A percentile compares a stretch with the other conserved stretches of the same genome.
Evolutionary conservation across 768 basidiomycete genomes (phyloP).

Genomic region (Trametes punicea): DNA sequence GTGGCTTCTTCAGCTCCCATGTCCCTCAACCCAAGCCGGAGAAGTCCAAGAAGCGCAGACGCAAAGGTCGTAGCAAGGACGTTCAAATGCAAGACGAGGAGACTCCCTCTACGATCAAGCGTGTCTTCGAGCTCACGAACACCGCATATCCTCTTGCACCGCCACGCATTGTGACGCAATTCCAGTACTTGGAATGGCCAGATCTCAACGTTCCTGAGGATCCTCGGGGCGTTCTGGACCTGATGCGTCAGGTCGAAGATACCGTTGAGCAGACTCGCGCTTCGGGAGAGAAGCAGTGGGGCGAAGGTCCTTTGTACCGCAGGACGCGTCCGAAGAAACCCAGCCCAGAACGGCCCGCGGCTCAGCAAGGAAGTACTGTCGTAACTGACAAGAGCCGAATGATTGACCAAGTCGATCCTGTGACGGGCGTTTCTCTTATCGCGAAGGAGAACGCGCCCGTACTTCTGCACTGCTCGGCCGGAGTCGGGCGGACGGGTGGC

Average conservation of each 20-base stretch:
- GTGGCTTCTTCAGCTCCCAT: slow-evolving; percentile 35
- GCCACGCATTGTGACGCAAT: slow-evolving; percentile 70
- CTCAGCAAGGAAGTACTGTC: not conserved
- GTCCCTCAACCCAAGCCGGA: slow-evolving; percentile 31
- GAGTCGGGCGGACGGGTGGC: slow-evolving; percentile 91
- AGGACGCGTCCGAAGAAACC: not conserved
- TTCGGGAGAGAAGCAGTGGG: slow-evolving; percentile 23
- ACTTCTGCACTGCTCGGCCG: slow-evolving; percentile 88
- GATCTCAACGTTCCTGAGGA: slow-evolving; percentile 94
- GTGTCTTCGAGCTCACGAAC: slow-evolving; percentile 69
- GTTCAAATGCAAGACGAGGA: slow-evolving; percentile 8
- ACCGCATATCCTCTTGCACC: slow-evolving; percentile 53
- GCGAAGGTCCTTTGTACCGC: slow-evolving; percentile 24
- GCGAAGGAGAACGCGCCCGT: slow-evolving; percentile 58
- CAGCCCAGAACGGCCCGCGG: not conserved
- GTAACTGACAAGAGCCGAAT: not conserved
- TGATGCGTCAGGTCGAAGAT: slow-evolving; percentile 69
- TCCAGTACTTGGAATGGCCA: slow-evolving; percentile 95
- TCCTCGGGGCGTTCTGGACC: slow-evolving; percentile 66
- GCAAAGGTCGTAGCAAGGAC: not conserved
- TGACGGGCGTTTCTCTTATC: slow-evolving; percentile 54
- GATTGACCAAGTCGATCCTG: slow-evolving; percentile 43
- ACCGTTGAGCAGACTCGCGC: slow-evolving; percentile 25
- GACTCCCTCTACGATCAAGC: slow-evolving; percentile 40
- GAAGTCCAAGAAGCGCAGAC: slow-evolving; percentile 12